Percentiles rank a stretch among this genome's conserved stretches.
Conservation (phyloP, 2,329 filamentous ascomycete species). For the Juglanconis oblonga region DNA sequence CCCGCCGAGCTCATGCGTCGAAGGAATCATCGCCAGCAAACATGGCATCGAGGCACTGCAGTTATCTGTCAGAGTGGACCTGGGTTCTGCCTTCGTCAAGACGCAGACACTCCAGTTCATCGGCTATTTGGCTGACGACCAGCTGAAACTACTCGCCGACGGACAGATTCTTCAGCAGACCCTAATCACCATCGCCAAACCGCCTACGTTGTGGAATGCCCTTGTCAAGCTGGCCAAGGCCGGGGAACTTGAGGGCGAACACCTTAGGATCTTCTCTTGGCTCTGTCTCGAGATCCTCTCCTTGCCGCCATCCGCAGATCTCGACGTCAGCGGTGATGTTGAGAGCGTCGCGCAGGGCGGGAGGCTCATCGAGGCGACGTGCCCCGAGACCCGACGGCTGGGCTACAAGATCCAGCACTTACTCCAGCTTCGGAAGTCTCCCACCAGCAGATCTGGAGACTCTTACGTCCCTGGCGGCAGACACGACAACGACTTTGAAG, state of each 20-base stretch:
- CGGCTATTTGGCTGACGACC: slow-evolving; percentile 36
- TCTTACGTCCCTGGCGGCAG: slow-evolving; percentile 55
- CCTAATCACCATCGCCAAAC: slow-evolving; percentile 44
- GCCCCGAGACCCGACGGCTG: slow-evolving; percentile 26
- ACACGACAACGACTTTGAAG: slow-evolving; percentile 68
- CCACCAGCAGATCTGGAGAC: slow-evolving; percentile 6
- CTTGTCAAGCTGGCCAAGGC: slow-evolving; percentile 33
- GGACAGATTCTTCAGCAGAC: slow-evolving; percentile 48
- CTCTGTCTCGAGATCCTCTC: slow-evolving; percentile 46
- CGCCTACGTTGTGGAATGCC: slow-evolving; percentile 53
- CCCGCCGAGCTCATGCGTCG: slow-evolving; percentile 24
- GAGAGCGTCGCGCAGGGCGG: slow-evolving; percentile 23
- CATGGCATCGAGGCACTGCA: slow-evolving; percentile 26
- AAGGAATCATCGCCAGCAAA: slow-evolving; percentile 26
- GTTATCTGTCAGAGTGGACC: slow-evolving; percentile 23
- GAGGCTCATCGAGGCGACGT: slow-evolving; percentile 23
- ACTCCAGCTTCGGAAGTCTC: slow-evolving; percentile 28
- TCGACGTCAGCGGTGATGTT: slow-evolving; percentile 23
- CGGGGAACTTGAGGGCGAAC: slow-evolving; percentile 29
- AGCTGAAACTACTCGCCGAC: slow-evolving; percentile 44
- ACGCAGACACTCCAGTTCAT: slow-evolving; percentile 33
- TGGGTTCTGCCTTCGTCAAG: slow-evolving; percentile 29
- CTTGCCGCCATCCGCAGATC: slow-evolving; percentile 23
- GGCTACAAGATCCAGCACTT: slow-evolving; percentile 37
- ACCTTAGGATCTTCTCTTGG: slow-evolving; percentile 43